Conservation (phyloP, 148 eudicot genomes). For the Rhododendron vialii region DNA sequence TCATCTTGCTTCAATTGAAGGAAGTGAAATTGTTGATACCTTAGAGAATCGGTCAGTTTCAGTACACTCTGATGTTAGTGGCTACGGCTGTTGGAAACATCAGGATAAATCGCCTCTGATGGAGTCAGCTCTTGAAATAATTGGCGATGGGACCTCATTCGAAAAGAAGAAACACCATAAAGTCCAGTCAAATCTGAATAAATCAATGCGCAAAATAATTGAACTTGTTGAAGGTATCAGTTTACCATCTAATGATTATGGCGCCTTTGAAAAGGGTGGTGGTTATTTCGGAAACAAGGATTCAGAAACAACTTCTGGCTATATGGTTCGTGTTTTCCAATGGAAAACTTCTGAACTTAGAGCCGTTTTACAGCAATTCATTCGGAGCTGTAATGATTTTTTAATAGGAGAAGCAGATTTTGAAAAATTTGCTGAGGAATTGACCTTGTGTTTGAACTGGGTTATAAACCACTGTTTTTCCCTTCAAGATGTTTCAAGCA, state of each 20-base stretch:
- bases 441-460: conserved; percentile 62
- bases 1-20: conserved; percentile 17
- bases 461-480: conserved; percentile 71
- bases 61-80: background rate
- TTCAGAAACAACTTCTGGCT: conserved; percentile 34
- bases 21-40: conserved; percentile 1
- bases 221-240: conserved; percentile 61
- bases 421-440: conserved; percentile 43
- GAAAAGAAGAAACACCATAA: conserved; percentile 8
- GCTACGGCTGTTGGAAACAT: conserved; percentile 1
- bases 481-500: conserved; percentile 70
- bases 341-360: conserved; percentile 71
- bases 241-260: conserved; percentile 18
- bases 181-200: conserved; percentile 17
- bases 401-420: conserved; percentile 45
- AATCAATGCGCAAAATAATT: conserved; percentile 35
- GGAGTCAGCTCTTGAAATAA: conserved; percentile 10
- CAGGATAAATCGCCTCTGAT: background rate
- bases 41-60: conserved; percentile 10
- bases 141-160: background rate
- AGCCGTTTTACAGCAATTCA: conserved; percentile 41
- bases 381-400: conserved; percentile 49
- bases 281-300: conserved; percentile 15
- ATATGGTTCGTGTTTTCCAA: conserved; percentile 59
- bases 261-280: conserved; percentile 15